Evolutionary conservation across 805 yeast species (phyloP).

Genomic region (Helenozyma baotianmanensis): DNA sequence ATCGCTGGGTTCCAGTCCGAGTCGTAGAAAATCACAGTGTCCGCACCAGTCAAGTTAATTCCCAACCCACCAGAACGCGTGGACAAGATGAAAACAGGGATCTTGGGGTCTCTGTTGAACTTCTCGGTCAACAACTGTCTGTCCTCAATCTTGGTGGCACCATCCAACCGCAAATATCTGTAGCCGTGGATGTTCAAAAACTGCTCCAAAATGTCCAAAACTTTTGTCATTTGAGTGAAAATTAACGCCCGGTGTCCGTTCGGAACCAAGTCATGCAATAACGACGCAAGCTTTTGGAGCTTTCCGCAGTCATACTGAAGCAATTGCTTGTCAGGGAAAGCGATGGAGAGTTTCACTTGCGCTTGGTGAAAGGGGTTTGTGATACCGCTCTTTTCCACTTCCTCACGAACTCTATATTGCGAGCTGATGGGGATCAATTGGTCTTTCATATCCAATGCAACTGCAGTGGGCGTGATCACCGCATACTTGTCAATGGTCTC

Average conservation of each 20-base stretch:
- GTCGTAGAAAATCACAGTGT: constrained; percentile 95
- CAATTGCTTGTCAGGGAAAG: constrained; percentile 92
- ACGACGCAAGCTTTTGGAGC: constrained; percentile 73
- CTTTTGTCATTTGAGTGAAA: constrained; percentile 98
- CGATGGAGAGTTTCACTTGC: constrained; percentile 84
- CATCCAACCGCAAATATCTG: constrained; percentile 91
- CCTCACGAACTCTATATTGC: constrained; percentile 26
- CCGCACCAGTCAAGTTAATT: constrained; percentile 96
- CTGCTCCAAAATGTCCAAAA: constrained; percentile 86
- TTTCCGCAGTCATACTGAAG: constrained; percentile 97
- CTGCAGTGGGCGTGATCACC: constrained; percentile 84
- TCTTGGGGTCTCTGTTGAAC: constrained; percentile 78
- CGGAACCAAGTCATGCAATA: constrained; percentile 72
- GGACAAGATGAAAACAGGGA: constrained; percentile 87
- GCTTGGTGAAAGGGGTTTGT: constrained; percentile 63
- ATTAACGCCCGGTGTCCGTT: constrained; percentile 92
- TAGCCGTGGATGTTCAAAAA: constrained; percentile 93
- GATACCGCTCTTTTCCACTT: constrained; percentile 39
- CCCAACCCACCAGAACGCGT: constrained; percentile 99
- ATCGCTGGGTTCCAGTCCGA: constrained; percentile 99
- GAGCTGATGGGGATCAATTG: constrained; percentile 40
- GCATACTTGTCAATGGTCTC: constrained; percentile 69
- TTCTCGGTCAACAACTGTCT: constrained; percentile 91
- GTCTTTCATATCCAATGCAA: constrained; percentile 66
- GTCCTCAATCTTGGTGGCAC: constrained; percentile 96